Evolutionary conservation across 305 asterid genomes (phyloP).

Genomic region (Fraxinus angustifolia): DNA sequence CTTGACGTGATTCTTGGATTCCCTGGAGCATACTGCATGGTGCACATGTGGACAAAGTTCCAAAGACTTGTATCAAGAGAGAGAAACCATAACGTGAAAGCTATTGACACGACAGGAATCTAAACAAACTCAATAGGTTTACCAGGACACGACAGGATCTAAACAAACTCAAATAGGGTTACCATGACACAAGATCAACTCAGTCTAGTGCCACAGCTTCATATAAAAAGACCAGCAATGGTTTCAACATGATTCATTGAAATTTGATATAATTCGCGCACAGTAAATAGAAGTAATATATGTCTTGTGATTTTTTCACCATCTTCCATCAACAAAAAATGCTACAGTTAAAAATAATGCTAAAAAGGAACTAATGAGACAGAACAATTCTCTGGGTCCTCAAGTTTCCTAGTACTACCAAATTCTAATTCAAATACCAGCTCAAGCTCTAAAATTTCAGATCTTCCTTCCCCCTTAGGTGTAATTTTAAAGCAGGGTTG

Average conservation of each 20-base stretch:
- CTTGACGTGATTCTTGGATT: neutral
- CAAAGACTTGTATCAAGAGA: neutral
- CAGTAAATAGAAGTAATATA: neutral
- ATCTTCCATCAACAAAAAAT: neutral
- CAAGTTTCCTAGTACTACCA: neutral
- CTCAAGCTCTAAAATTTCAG: neutral
- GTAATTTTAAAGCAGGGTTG: neutral
- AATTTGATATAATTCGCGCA: neutral
- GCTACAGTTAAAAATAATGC: neutral
- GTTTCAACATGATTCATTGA: neutral
- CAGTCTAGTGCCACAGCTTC: neutral
- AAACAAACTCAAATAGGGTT: neutral
- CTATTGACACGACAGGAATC: neutral
- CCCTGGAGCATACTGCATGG: constrained; percentile 4
- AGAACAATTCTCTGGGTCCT: neutral
- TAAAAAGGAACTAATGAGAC: neutral
- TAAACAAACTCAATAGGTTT: neutral
- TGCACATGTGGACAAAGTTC: neutral
- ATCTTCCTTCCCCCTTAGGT: neutral
- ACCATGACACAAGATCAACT: neutral
- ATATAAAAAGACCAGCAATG: neutral
- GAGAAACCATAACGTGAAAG: neutral
- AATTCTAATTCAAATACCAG: neutral
- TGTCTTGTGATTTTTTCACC: neutral
- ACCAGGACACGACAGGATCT: neutral